phyloP scores from a whole-genome alignment of 177 flowering plant genomes.

The Telopea speciosissima region DNA sequence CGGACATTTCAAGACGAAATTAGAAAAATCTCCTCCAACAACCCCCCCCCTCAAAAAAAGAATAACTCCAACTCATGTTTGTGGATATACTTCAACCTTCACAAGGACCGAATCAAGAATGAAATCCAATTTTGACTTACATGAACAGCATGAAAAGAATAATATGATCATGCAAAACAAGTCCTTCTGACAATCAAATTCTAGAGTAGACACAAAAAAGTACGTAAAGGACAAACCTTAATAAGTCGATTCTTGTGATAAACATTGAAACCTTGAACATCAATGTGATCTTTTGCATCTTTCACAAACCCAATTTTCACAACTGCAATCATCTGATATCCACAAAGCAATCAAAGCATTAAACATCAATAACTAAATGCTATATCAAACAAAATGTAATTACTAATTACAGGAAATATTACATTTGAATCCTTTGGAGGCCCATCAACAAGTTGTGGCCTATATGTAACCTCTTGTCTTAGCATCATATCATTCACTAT shows the following conservation, averaged over 20 bases:
- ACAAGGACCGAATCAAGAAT: no score
- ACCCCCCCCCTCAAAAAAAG: no score
- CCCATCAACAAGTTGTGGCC: conserved; percentile 64
- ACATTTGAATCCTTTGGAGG: conserved; percentile 52
- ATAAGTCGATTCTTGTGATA: conserved; percentile 89
- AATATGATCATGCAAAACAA: no score
- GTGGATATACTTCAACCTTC: no score
- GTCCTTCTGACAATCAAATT: no score
- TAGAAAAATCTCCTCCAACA: no score
- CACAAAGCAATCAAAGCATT: conserved; percentile 6
- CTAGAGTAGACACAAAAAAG: no score
- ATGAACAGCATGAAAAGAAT: no score
- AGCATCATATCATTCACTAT: conserved; percentile 91
- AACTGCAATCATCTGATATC: conserved; percentile 52
- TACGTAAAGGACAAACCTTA: conserved; percentile 39
- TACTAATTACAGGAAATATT: conserved; percentile 6
- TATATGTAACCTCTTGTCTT: conserved; percentile 57
- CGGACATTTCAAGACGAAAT: no score
- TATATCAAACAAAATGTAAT: neutral
- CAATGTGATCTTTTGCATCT: conserved; percentile 77
- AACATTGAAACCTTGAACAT: conserved; percentile 86
- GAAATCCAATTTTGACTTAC: no score
- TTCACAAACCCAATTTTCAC: conserved; percentile 90
- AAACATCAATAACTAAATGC: neutral
- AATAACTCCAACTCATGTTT: no score